These are phyloP conservation scores for Aspergillus felis DNA, from an alignment of 2,329 filamentous ascomycete genomes.

Conservation along the genomic window DNA sequence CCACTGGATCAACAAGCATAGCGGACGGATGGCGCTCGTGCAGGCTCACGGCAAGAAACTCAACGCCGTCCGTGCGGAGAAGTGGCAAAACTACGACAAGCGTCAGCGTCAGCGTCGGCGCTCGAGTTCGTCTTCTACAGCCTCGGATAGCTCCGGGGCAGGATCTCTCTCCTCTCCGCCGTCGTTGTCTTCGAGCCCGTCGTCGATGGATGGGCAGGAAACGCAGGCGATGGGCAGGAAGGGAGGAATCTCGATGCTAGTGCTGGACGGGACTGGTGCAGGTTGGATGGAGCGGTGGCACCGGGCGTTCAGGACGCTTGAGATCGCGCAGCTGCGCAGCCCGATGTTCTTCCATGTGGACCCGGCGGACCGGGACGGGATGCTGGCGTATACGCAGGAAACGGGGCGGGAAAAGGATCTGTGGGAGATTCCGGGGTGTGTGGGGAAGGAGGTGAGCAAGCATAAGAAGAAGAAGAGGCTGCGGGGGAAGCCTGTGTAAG, in stretches of 20 bases:
- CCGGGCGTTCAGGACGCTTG: conserved; percentile 61
- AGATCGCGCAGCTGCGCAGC: conserved; percentile 69
- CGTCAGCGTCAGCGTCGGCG: conserved; percentile 4
- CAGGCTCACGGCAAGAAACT: conserved; percentile 25
- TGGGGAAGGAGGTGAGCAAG: conserved; percentile 77
- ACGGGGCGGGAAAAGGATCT: conserved; percentile 60
- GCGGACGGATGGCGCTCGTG: conserved; percentile 52
- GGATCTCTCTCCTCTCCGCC: conserved; percentile 9
- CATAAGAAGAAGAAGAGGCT: conserved; percentile 64
- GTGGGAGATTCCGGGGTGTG: conserved; percentile 67
- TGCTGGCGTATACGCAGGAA: conserved; percentile 65
- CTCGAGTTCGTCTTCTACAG: background rate
- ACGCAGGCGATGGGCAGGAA: background rate
- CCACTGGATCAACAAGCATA: conserved; percentile 69
- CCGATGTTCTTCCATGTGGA: conserved; percentile 83
- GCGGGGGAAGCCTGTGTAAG: conserved; percentile 41
- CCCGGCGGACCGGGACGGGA: conserved; percentile 67
- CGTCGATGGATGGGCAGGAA: conserved; percentile 4
- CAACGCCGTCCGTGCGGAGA: conserved; percentile 25
- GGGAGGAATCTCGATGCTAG: conserved; percentile 47
- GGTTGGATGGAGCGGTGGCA: conserved; percentile 71
- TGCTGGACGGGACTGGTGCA: conserved; percentile 62
- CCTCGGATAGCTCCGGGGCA: background rate
- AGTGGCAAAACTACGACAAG: conserved; percentile 14
- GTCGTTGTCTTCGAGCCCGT: conserved; percentile 17